These are phyloP conservation scores for Teratosphaeriaceae sp. DNA, from an alignment of 2,329 filamentous ascomycete species.

Conservation along the genomic window DNA sequence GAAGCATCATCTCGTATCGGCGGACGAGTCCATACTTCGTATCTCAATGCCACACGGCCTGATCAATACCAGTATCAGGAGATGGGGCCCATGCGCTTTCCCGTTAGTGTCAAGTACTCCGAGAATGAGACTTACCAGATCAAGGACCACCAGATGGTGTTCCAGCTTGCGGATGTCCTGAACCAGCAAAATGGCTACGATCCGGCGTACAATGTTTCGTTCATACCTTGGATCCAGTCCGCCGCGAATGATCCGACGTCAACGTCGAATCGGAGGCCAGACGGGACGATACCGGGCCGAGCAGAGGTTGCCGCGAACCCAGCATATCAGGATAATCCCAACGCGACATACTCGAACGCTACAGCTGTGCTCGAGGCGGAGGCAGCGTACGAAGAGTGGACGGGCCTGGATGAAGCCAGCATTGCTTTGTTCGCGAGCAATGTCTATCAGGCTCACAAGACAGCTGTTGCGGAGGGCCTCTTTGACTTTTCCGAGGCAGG, in stretches of 20 bases:
- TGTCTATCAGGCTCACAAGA: constrained; percentile 48
- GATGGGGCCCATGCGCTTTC: constrained; percentile 61
- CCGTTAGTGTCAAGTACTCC: constrained; percentile 43
- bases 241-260: constrained; percentile 47
- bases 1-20: constrained; percentile 57
- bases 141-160: constrained; percentile 58
- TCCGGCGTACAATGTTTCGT: constrained; percentile 45
- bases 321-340: constrained; percentile 17
- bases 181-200: constrained; percentile 54
- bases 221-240: constrained; percentile 57
- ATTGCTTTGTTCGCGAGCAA: constrained; percentile 35
- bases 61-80: constrained; percentile 63
- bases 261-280: constrained; percentile 44
- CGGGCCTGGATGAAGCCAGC: constrained; percentile 27
- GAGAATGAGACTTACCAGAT: constrained; percentile 54
- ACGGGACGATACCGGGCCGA: constrained; percentile 48
- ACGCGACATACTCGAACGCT: constrained; percentile 24
- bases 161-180: constrained; percentile 54
- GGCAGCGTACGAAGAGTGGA: constrained; percentile 32
- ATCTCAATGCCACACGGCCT: constrained; percentile 51
- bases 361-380: constrained; percentile 35
- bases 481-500: constrained; percentile 61
- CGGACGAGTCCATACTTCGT: constrained; percentile 57
- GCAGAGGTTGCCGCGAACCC: constrained; percentile 43
- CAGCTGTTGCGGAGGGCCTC: constrained; percentile 47